These are phyloP conservation scores for Licmophora abbreviata DNA, from an alignment of 108 stramenopile genomes.

Conservation along the genomic window DNA sequence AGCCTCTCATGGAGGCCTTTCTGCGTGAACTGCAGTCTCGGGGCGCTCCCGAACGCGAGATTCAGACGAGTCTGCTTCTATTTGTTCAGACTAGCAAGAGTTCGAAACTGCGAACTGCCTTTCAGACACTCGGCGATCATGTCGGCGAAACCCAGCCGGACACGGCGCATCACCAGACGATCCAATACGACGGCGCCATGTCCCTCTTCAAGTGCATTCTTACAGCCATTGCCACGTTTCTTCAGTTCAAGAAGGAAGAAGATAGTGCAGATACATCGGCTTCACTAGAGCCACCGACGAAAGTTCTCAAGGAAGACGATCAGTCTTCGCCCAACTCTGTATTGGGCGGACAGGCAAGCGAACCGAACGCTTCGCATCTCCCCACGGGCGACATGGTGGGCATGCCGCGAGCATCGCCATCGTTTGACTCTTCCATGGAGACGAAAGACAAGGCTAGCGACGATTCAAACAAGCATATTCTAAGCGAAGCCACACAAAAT, in stretches of 20 bases:
- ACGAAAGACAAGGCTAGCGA: conserved; percentile 2
- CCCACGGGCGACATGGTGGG: neutral
- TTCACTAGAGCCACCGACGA: neutral
- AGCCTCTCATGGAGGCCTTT: conserved; percentile 34
- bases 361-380: neutral
- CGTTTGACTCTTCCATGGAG: neutral
- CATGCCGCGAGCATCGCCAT: neutral
- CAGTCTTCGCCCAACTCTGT: no score
- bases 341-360: neutral
- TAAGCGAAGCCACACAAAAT: conserved; percentile 16
- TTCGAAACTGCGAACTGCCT: conserved; percentile 45
- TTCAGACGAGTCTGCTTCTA: conserved; percentile 44
- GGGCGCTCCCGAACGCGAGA: conserved; percentile 20
- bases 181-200: conserved; percentile 30
- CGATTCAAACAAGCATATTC: neutral
- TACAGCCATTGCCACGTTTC: conserved; percentile 52
- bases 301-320: conserved; percentile 1
- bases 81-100: conserved; percentile 56
- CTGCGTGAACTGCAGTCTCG: conserved; percentile 25
- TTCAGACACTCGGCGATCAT: conserved; percentile 21
- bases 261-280: no score
- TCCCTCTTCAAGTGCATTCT: conserved; percentile 62
- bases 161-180: conserved; percentile 10
- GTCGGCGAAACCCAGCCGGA: neutral
- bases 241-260: conserved; percentile 21